These are phyloP conservation scores for Boletellus deceptivus DNA, from an alignment of 1,284 basidiomycete genomes.

Conservation along the genomic window DNA sequence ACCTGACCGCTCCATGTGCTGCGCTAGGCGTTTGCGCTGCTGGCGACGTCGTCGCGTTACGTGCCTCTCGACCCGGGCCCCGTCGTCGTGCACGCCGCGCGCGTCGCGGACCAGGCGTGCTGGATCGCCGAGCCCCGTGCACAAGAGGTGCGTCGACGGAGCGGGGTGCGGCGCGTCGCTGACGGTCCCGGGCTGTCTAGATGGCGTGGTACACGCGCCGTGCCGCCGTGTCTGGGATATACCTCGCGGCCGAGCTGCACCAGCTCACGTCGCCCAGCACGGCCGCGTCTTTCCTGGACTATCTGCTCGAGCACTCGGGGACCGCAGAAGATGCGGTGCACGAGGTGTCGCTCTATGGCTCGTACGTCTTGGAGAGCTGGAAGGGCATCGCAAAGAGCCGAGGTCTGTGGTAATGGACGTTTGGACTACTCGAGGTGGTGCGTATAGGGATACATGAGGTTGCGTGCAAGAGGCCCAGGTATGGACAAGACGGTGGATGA, in stretches of 20 bases:
- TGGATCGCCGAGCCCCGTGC: constrained; percentile 48
- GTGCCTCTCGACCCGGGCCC: constrained; percentile 58
- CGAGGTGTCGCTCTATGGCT: constrained; percentile 52
- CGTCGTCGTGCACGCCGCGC: constrained; percentile 54
- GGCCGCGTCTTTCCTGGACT: constrained; percentile 60
- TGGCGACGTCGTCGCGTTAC: constrained; percentile 50
- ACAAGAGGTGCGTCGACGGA: constrained; percentile 46
- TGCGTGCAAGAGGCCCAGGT: constrained; percentile 15
- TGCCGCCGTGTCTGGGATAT: constrained; percentile 59
- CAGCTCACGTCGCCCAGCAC: constrained; percentile 70
- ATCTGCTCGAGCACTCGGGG: constrained; percentile 50
- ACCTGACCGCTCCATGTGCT: neutral
- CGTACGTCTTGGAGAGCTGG: constrained; percentile 67
- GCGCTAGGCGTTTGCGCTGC: constrained; percentile 61
- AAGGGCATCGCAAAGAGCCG: constrained; percentile 63
- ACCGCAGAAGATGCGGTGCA: constrained; percentile 42
- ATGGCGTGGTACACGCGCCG: constrained; percentile 66
- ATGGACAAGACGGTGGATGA: neutral
- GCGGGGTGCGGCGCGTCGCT: neutral
- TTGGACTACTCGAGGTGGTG: constrained; percentile 16
- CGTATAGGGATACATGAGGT: constrained; percentile 20
- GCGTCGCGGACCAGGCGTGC: constrained; percentile 69
- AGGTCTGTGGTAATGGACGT: constrained; percentile 41
- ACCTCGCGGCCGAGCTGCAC: constrained; percentile 71
- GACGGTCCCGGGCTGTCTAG: constrained; percentile 34